Percentiles rank a stretch among this genome's conserved stretches.
phyloP scores from a whole-genome alignment of 495 filamentous ascomycete species.

The Poronia punctata region DNA sequence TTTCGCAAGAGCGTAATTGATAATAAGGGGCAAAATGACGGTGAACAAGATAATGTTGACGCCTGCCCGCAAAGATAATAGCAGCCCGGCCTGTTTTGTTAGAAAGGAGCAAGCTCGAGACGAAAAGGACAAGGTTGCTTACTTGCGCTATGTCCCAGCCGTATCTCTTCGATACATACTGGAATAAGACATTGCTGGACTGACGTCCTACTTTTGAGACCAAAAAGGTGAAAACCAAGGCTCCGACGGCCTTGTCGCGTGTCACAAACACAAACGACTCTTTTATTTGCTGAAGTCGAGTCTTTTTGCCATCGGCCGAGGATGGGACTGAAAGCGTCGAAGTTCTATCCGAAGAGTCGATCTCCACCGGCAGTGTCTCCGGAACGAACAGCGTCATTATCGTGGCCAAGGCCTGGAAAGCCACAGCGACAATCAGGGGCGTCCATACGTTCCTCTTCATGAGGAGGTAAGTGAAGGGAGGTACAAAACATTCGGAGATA shows the following conservation, averaged over 20 bases:
- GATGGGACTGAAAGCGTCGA: neutral
- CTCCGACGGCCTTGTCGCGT: neutral
- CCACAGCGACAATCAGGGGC: neutral
- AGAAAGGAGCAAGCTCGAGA: neutral
- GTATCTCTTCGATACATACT: neutral
- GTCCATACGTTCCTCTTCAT: neutral
- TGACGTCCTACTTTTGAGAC: neutral
- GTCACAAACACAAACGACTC: neutral
- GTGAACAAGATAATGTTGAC: neutral
- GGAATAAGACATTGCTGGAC: neutral
- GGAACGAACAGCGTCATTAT: neutral
- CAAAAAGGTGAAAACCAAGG: neutral
- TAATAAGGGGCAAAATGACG: neutral
- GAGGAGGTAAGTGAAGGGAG: neutral
- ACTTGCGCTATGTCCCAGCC: neutral
- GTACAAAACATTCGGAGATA: neutral
- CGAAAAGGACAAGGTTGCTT: neutral
- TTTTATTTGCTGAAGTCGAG: neutral
- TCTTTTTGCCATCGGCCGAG: neutral
- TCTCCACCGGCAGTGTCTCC: neutral
- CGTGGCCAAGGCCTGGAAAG: neutral
- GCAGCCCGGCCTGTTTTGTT: neutral
- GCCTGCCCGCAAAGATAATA: neutral
- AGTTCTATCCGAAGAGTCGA: neutral
- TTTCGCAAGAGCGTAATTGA: neutral